Percentiles rank a stretch among this genome's conserved stretches.
These are phyloP conservation scores for Gardenia jasminoides DNA, from an alignment of 257 asterid genomes.

Conservation along the genomic window DNA sequence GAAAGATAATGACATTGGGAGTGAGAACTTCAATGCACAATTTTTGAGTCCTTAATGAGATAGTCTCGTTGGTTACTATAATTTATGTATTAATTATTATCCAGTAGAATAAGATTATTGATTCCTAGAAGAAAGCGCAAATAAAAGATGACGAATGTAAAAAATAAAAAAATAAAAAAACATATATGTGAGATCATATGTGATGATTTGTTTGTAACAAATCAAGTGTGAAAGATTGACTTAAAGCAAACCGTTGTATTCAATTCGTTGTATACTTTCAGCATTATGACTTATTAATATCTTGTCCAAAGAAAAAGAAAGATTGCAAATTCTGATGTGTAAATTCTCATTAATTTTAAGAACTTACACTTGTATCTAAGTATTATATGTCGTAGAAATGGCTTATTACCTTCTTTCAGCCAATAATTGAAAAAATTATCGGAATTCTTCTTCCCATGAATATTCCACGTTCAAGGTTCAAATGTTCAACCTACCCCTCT, in stretches of 20 bases:
- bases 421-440: no score
- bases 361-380: no score
- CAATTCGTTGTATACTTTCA: neutral
- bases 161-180: no score
- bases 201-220: neutral
- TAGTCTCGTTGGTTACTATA: neutral
- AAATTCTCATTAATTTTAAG: neutral
- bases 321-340: neutral
- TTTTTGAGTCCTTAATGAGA: no score
- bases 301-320: neutral
- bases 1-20: no score
- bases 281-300: neutral
- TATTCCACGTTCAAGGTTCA: neutral
- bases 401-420: neutral
- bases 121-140: neutral
- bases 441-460: neutral
- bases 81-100: no score
- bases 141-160: neutral
- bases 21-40: neutral
- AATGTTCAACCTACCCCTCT: no score
- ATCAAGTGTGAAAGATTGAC: slow-evolving; percentile 1
- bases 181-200: neutral
- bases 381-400: no score
- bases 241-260: neutral
- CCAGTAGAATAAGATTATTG: neutral